Conservation (phyloP, 148 eudicot genomes). For the Arbutus unedo region DNA sequence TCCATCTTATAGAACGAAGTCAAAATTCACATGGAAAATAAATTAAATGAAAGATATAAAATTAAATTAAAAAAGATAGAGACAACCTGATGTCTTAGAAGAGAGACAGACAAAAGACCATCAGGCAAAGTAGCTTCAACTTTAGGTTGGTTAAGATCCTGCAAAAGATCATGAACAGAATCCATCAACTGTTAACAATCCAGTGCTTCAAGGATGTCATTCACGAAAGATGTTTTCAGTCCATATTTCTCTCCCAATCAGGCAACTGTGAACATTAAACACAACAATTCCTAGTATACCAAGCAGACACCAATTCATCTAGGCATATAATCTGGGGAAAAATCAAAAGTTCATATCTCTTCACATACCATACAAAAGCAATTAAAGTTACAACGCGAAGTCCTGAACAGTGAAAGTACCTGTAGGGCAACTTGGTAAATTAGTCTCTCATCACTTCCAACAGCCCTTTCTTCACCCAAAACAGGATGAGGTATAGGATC, state of each 20-base stretch:
- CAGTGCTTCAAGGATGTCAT: not conserved
- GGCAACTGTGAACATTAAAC: not conserved
- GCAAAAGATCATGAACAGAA: slow-evolving; percentile 28
- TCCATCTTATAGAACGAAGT: not conserved
- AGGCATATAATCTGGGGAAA: not conserved
- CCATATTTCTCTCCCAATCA: not conserved
- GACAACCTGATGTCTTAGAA: slow-evolving; percentile 87
- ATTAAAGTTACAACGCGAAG: not conserved
- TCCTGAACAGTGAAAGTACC: slow-evolving; percentile 36
- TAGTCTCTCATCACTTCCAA: slow-evolving; percentile 70
- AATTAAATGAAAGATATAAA: not conserved
- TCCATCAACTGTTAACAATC: not conserved
- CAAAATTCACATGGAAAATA: not conserved
- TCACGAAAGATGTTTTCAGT: not conserved
- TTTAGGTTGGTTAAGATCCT: slow-evolving; percentile 80
- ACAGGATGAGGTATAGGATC: slow-evolving; percentile 51
- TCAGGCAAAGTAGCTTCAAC: slow-evolving; percentile 61
- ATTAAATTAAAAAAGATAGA: slow-evolving; percentile 14
- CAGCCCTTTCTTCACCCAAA: slow-evolving; percentile 55
- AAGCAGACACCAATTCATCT: not conserved
- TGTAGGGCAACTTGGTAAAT: slow-evolving; percentile 84
- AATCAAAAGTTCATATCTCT: not conserved
- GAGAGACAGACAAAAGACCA: slow-evolving; percentile 72
- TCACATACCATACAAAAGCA: too few species aligned
- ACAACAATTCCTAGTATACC: too few species aligned